Percentiles rank a stretch among this genome's conserved stretches.
Evolutionary conservation across 2,329 filamentous ascomycete genomes (phyloP).

Genomic region (Neocucurbitaria cava): DNA sequence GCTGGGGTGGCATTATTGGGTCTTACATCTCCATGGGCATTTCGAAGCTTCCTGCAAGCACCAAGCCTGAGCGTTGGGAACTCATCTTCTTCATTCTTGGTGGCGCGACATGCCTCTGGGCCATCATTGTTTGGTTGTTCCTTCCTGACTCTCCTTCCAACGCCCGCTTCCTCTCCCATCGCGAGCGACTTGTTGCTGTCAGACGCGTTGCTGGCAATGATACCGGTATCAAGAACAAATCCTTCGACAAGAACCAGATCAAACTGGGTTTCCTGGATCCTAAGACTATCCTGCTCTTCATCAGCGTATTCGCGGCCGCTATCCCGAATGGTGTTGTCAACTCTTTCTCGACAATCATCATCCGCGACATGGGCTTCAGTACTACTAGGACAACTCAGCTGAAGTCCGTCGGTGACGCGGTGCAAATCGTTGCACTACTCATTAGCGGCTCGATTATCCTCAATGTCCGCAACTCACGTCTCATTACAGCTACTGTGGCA

Average conservation of each 20-base stretch:
- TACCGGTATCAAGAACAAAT: constrained; percentile 57
- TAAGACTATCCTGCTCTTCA: constrained; percentile 40
- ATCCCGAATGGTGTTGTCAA: constrained; percentile 43
- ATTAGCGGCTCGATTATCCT: not conserved
- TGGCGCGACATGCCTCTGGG: constrained; percentile 29
- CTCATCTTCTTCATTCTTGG: constrained; percentile 65
- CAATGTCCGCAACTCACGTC: constrained; percentile 39
- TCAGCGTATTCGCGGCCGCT: constrained; percentile 34
- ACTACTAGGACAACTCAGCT: constrained; percentile 34
- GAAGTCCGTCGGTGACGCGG: constrained; percentile 20
- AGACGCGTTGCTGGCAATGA: constrained; percentile 52
- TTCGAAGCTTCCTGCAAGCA: constrained; percentile 54
- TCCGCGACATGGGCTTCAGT: constrained; percentile 43
- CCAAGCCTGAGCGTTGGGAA: constrained; percentile 48
- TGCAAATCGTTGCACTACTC: constrained; percentile 17
- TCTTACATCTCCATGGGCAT: constrained; percentile 65
- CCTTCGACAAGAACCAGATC: constrained; percentile 53
- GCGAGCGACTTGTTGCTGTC: constrained; percentile 29
- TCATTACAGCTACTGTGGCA: constrained; percentile 27
- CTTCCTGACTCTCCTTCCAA: constrained; percentile 56
- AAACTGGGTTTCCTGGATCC: constrained; percentile 54
- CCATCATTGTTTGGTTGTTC: constrained; percentile 55
- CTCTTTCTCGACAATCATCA: constrained; percentile 30
- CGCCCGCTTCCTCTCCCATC: constrained; percentile 21
- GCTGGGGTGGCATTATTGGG: constrained; percentile 62